Conservation (phyloP, 2,329 filamentous ascomycete genomes). For the Pleurostoma richardsiae region DNA sequence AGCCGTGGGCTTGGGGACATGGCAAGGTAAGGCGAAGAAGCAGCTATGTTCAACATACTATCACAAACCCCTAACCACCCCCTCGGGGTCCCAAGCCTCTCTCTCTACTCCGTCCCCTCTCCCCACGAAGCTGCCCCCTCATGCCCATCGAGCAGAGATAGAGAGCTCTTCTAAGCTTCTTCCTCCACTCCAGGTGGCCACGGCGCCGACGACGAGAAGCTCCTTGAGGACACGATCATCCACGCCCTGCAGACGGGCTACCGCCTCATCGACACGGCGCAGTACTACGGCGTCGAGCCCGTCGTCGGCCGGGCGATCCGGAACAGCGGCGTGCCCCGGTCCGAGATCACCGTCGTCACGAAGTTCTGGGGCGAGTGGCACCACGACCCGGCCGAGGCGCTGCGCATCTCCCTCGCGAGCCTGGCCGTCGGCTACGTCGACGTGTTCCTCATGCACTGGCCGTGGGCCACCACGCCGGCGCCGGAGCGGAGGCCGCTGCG, state of each 20-base stretch:
- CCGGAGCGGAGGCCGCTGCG: slow-evolving; percentile 50
- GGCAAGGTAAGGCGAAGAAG: not conserved
- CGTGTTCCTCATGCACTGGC: slow-evolving; percentile 48
- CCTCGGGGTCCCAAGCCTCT: too few relatives aligned
- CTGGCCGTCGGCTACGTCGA: slow-evolving; percentile 52
- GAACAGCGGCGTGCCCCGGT: slow-evolving; percentile 23
- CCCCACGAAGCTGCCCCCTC: too few relatives aligned
- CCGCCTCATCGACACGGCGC: slow-evolving; percentile 22
- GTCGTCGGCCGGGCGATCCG: slow-evolving; percentile 24
- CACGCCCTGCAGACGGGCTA: slow-evolving; percentile 21
- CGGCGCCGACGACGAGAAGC: too few relatives aligned
- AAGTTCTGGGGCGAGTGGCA: slow-evolving; percentile 20
- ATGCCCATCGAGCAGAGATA: too few relatives aligned
- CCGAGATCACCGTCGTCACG: slow-evolving; percentile 24
- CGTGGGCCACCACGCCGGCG: slow-evolving; percentile 32
- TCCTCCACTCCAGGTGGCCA: too few relatives aligned
- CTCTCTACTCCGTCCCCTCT: too few relatives aligned
- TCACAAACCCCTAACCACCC: too few relatives aligned
- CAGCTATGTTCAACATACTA: not conserved
- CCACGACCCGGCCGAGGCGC: slow-evolving; percentile 18
- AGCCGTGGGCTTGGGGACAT: not conserved
- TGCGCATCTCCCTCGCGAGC: slow-evolving; percentile 23
- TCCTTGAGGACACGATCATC: slow-evolving; percentile 11
- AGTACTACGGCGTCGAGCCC: slow-evolving; percentile 19
- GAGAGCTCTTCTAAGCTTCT: too few relatives aligned